phyloP scores from a whole-genome alignment of 495 filamentous ascomycete species.

The Tuber indicum region DNA sequence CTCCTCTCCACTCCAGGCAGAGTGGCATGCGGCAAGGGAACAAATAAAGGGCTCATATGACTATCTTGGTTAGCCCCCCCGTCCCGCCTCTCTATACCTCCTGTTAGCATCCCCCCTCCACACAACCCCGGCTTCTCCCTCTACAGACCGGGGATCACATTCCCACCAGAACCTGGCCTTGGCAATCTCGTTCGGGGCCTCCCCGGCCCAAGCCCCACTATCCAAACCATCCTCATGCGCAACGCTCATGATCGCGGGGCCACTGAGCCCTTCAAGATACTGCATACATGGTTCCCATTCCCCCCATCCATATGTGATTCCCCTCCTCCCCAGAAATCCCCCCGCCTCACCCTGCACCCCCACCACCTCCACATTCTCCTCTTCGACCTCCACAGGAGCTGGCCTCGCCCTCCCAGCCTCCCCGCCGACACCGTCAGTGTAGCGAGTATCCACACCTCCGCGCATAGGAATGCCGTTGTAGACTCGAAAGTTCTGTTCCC shows the following conservation, averaged over 20 bases:
- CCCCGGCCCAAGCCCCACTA: conserved; percentile 7
- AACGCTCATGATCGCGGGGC: not conserved
- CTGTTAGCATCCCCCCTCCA: not conserved
- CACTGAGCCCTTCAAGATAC: not conserved
- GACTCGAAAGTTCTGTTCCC: conserved; percentile 25
- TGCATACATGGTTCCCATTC: not conserved
- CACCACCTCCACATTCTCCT: not conserved
- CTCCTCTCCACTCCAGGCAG: not conserved
- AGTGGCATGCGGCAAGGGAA: not conserved
- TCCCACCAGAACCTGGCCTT: conserved; percentile 8
- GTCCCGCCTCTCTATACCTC: not conserved
- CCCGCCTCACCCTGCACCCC: not conserved
- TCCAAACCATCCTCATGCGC: not conserved
- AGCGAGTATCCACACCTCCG: not conserved
- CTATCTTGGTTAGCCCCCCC: not conserved
- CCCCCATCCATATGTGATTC: not conserved
- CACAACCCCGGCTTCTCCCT: not conserved
- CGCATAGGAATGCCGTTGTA: conserved; percentile 24
- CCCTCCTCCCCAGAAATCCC: not conserved
- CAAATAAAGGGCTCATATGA: not conserved
- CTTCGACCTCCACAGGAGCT: no score
- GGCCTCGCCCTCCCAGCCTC: not conserved
- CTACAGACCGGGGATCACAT: not conserved
- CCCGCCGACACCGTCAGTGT: not conserved
- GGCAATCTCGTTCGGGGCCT: not conserved